Conservation (phyloP, 345 rosid species). For the Passiflora organensis region DNA sequence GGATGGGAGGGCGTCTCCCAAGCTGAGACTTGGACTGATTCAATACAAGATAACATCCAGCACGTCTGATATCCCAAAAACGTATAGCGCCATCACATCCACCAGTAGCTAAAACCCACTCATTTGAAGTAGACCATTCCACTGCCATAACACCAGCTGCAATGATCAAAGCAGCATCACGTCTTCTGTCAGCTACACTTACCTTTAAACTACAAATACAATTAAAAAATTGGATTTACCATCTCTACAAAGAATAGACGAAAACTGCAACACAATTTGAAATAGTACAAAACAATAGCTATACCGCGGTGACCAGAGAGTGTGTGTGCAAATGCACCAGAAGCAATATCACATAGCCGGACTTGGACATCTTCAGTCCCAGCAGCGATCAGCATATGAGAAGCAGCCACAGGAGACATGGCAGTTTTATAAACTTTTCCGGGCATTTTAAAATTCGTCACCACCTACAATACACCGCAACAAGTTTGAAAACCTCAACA, state of each 20-base stretch:
- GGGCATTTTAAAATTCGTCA: constrained; percentile 84
- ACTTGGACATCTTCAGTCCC: constrained; percentile 97
- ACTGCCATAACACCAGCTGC: constrained; percentile 90
- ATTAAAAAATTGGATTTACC: no score
- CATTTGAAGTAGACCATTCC: constrained; percentile 94
- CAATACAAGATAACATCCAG: constrained; percentile 84
- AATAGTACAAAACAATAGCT: constrained; percentile 13
- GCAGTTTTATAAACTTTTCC: constrained; percentile 89
- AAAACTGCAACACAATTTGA: neutral
- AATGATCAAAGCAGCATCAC: constrained; percentile 22
- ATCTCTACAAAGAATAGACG: neutral
- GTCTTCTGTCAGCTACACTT: neutral
- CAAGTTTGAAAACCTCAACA: constrained; percentile 5
- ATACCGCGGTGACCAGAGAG: constrained; percentile 96
- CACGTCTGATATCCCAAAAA: constrained; percentile 92
- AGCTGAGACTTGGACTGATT: constrained; percentile 84
- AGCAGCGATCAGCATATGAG: constrained; percentile 88
- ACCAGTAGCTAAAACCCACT: constrained; percentile 86
- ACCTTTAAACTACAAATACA: neutral
- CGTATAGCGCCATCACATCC: constrained; percentile 99
- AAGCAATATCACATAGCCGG: constrained; percentile 89
- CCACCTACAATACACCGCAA: constrained; percentile 40
- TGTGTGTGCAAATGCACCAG: constrained; percentile 86
- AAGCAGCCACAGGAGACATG: constrained; percentile 79
- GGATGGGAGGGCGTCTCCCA: constrained; percentile 69